Evolutionary conservation across 768 basidiomycete genomes (phyloP), one percentile per base, ranked within the genome.

Genomic region (Asterophora parasitica): DNA sequence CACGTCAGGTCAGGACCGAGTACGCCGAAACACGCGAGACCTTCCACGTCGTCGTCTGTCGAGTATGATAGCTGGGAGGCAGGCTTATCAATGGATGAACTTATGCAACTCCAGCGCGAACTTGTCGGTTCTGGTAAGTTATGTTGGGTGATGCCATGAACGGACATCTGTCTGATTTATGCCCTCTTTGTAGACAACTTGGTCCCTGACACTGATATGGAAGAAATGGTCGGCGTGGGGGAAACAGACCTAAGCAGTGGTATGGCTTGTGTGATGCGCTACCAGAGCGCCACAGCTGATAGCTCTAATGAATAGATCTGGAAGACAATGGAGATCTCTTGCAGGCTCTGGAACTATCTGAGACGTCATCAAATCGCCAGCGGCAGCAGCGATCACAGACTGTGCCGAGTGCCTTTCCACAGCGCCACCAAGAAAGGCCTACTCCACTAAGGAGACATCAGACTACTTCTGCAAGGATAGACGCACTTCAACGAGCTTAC

Each of bases 401-500:
- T 3, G 42, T 40, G 4, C 49, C 52, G 1, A 23, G 12, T 7
- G 34, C 42, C 20, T 31, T 40, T 11, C 52, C 52, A 48, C 27
- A 52, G 51, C 17, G 49, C 17, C 4, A 52, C 43, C 19, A 41
- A 42, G 30, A 20, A 4, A 35, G 47, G 43, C 27, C 42, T 15
- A 48, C 56, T 37, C 55, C 64, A 7, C 52, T 76, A 10, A 63
- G 61, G 28, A 65, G 72, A 48, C 66, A 65, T 33, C 67, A 66
- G 31, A 75, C 69, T 1, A 62, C 67, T 3, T 71, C 72, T 5
- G 60, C 68, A 4, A 70, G 66, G n/a, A 60, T 82, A 15, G 70
- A 72, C 2, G 70, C 65, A 4, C 56, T 79, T 19, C 68, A 68
- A 45, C 65, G 66, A 8, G 72, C 75, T 9, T 76, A 74, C 49